phyloP scores from a whole-genome alignment of 306 rosid genomes.

The Oxytropis ochrocephala region DNA sequence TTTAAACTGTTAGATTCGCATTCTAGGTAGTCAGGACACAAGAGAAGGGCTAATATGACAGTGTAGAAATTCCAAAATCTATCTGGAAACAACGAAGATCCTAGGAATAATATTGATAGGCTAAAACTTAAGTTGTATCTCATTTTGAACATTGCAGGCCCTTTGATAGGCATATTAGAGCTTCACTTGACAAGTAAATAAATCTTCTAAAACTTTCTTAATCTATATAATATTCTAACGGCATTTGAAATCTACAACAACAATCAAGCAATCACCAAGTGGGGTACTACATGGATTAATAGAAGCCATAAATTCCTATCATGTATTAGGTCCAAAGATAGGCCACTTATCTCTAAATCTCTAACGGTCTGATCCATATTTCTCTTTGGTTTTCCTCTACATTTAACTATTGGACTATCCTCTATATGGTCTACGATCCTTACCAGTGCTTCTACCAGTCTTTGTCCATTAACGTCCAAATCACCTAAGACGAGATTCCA shows the following conservation, averaged over 20 bases:
- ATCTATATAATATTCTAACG: background rate
- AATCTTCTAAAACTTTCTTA: background rate
- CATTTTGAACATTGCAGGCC: background rate
- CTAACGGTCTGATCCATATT: background rate
- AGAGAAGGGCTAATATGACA: background rate
- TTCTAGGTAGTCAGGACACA: background rate
- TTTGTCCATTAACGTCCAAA: background rate
- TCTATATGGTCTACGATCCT: background rate
- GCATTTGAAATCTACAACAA: background rate
- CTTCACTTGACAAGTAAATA: background rate
- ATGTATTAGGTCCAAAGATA: background rate
- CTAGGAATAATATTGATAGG: background rate
- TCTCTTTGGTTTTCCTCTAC: background rate
- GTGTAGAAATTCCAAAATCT: background rate
- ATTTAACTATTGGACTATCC: background rate
- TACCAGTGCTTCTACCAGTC: background rate
- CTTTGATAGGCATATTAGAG: constrained; percentile 1
- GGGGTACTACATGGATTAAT: background rate
- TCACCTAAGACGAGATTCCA: background rate
- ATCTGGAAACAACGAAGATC: background rate
- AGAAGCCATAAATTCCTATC: background rate
- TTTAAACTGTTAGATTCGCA: background rate
- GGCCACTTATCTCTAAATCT: background rate
- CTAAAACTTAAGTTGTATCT: background rate
- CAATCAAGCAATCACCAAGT: background rate